A percentile compares a stretch with the other conserved stretches of the same genome.
These are phyloP conservation scores for Papiliotrema laurentii DNA, from an alignment of 1,284 basidiomycete genomes.

Conservation along the genomic window DNA sequence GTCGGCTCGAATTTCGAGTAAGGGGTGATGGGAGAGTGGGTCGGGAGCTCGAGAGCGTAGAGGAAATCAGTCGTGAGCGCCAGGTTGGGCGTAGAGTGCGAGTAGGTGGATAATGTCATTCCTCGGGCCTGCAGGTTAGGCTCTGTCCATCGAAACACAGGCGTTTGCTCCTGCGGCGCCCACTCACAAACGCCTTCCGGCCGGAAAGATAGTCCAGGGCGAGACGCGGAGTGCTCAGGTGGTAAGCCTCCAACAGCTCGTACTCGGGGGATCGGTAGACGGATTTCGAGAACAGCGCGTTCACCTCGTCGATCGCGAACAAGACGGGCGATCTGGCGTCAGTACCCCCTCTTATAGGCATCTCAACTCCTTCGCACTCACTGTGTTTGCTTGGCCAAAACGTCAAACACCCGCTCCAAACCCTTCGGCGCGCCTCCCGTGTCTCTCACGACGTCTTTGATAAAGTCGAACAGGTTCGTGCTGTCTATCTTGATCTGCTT, in stretches of 20 bases:
- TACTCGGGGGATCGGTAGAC: slow-evolving; percentile 77
- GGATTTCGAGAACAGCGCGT: slow-evolving; percentile 69
- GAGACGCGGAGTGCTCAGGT: slow-evolving; percentile 73
- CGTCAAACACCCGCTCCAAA: slow-evolving; percentile 62
- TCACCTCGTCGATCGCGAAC: slow-evolving; percentile 81
- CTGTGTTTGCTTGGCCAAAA: slow-evolving; percentile 65
- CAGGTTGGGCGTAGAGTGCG: slow-evolving; percentile 23
- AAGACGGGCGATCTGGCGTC: slow-evolving; percentile 62
- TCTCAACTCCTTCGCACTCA: slow-evolving; percentile 42
- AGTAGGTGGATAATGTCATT: slow-evolving; percentile 36
- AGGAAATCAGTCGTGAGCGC: slow-evolving; percentile 26
- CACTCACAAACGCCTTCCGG: slow-evolving; percentile 60
- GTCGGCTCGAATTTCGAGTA: slow-evolving; percentile 36
- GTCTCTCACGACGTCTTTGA: slow-evolving; percentile 56
- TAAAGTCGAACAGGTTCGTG: neutral
- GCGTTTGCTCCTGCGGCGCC: neutral
- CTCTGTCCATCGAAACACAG: neutral
- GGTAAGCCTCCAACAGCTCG: slow-evolving; percentile 65
- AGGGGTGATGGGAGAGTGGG: slow-evolving; percentile 25
- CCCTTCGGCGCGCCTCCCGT: slow-evolving; percentile 58
- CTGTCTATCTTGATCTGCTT: slow-evolving; percentile 26
- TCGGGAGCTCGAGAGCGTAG: slow-evolving; percentile 21
- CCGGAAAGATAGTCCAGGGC: slow-evolving; percentile 73
- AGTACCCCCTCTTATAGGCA: neutral
- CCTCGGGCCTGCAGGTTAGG: slow-evolving; percentile 29